A percentile compares a stretch with the other conserved stretches of the same genome.
Conservation (phyloP, 768 basidiomycete genomes). For the Mycena haematopus region DNA sequence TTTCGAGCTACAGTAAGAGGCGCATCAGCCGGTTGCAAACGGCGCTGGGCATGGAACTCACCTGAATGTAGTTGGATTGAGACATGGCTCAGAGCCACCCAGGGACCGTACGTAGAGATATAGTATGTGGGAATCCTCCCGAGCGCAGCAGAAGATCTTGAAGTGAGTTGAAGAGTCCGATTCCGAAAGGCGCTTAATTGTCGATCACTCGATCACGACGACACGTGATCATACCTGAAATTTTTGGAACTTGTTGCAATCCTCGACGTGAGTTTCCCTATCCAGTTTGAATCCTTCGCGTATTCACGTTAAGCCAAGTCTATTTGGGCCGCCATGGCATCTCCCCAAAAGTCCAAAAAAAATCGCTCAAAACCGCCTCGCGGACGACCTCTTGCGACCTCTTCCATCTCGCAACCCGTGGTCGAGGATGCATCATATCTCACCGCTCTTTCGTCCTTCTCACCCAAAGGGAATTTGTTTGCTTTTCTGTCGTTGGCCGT, state of each 20-base stretch:
- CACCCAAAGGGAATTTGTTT: constrained; percentile 60
- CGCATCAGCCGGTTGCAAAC: neutral
- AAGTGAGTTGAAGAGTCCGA: too few species aligned
- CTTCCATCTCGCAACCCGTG: constrained; percentile 61
- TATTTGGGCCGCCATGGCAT: constrained; percentile 42
- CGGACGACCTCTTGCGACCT: constrained; percentile 58
- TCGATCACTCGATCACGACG: constrained; percentile 2
- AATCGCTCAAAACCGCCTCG: constrained; percentile 57
- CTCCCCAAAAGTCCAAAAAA: constrained; percentile 58
- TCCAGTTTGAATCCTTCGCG: constrained; percentile 7
- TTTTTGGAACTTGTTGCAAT: constrained; percentile 4
- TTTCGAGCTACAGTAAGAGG: constrained; percentile 69
- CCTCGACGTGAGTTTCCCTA: constrained; percentile 19
- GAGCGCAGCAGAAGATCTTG: too few species aligned
- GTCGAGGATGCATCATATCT: constrained; percentile 53
- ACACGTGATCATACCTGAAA: constrained; percentile 11
- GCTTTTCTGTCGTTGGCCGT: constrained; percentile 68
- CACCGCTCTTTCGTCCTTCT: constrained; percentile 62
- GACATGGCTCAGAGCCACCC: neutral
- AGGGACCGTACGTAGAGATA: neutral
- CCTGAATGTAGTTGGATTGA: constrained; percentile 63
- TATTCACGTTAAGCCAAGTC: constrained; percentile 10
- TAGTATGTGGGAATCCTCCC: too few species aligned
- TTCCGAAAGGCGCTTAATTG: too few species aligned
- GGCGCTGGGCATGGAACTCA: constrained; percentile 28